Conservation (phyloP, 2,329 filamentous ascomycete genomes). For the Colletotrichum spinosum region DNA sequence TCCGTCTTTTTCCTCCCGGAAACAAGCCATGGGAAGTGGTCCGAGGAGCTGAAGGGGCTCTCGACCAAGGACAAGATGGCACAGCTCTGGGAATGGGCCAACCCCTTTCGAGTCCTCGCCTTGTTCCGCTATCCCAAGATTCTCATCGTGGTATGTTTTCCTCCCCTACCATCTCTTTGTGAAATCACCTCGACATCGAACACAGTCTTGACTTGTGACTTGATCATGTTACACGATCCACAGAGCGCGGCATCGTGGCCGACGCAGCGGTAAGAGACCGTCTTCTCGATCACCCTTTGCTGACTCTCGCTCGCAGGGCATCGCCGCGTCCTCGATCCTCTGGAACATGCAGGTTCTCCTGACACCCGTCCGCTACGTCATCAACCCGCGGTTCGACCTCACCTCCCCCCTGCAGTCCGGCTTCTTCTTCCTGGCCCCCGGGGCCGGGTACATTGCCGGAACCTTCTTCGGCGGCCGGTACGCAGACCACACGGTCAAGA, state of each 20-base stretch:
- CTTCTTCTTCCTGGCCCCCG: slow-evolving; percentile 78
- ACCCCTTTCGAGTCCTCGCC: slow-evolving; percentile 72
- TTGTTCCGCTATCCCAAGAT: slow-evolving; percentile 76
- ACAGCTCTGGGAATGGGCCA: slow-evolving; percentile 61
- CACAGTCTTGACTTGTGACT: background rate
- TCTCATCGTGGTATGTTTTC: slow-evolving; percentile 56
- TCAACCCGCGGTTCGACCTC: slow-evolving; percentile 77
- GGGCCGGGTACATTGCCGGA: slow-evolving; percentile 73
- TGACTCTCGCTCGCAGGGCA: slow-evolving; percentile 40
- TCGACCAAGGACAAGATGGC: slow-evolving; percentile 57
- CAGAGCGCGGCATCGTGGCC: background rate
- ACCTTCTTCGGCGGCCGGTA: slow-evolving; percentile 77
- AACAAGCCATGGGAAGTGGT: slow-evolving; percentile 73
- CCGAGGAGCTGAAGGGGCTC: slow-evolving; percentile 70
- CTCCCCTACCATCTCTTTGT: background rate
- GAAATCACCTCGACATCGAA: background rate
- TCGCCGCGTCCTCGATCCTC: slow-evolving; percentile 70
- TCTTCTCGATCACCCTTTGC: background rate
- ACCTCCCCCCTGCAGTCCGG: slow-evolving; percentile 72
- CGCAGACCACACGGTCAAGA: slow-evolving; percentile 73
- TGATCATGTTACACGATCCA: background rate
- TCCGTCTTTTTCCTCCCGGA: slow-evolving; percentile 74
- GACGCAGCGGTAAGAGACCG: background rate
- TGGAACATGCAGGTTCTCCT: slow-evolving; percentile 80
- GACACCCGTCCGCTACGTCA: slow-evolving; percentile 76